Evolutionary conservation across 2,329 filamentous ascomycete genomes (phyloP).

Genomic region (Sarocladiaceae sp.): DNA sequence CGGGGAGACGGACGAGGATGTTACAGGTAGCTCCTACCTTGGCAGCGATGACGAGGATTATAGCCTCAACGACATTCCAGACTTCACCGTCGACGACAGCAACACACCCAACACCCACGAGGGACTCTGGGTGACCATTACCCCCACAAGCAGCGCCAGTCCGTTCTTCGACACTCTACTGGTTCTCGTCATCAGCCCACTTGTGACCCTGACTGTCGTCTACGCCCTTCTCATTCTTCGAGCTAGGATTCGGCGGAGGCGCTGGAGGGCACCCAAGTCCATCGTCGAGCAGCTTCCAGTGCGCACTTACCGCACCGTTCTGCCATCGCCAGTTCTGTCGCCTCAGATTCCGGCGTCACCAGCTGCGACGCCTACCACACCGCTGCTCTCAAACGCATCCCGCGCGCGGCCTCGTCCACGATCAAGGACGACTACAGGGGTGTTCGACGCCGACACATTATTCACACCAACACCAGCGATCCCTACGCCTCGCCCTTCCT

Average conservation of each 20-base stretch:
- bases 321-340: conserved; percentile 48
- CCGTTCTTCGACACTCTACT: conserved; percentile 94
- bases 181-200: conserved; percentile 90
- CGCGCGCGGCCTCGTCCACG: conserved; percentile 51
- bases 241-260: conserved; percentile 77
- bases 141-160: conserved; percentile 79
- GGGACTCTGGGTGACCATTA: conserved; percentile 94
- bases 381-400: conserved; percentile 56
- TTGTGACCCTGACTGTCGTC: conserved; percentile 87
- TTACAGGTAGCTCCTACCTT: background rate
- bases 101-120: conserved; percentile 39
- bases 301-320: conserved; percentile 85
- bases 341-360: conserved; percentile 53
- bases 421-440: conserved; percentile 58
- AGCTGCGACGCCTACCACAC: conserved; percentile 64
- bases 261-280: conserved; percentile 97
- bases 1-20: background rate
- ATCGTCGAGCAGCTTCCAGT: conserved; percentile 93
- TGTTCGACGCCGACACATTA: conserved; percentile 43
- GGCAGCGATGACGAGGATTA: conserved; percentile 9
- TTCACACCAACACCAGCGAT: conserved; percentile 34
- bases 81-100: conserved; percentile 7
- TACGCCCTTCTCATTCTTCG: conserved; percentile 83
- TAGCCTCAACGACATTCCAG: conserved; percentile 1
- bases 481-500: conserved; percentile 23